These are phyloP conservation scores for Botryotinia calthae DNA, from an alignment of 2,329 filamentous ascomycete genomes.

Conservation along the genomic window DNA sequence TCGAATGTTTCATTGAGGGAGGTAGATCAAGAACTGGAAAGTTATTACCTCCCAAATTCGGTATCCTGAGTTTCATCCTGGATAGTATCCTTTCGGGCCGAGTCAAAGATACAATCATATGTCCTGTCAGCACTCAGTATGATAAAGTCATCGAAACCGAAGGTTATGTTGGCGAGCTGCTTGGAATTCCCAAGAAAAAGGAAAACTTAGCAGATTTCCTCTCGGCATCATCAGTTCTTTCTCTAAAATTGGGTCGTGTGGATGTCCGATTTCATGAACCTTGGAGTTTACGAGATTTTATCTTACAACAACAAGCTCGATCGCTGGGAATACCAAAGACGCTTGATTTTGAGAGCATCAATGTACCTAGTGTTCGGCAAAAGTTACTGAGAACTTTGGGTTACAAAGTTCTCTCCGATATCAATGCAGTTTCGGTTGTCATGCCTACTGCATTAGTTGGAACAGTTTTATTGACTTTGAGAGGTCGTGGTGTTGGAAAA, in stretches of 20 bases:
- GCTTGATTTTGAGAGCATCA: conserved; percentile 47
- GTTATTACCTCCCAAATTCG: conserved; percentile 89
- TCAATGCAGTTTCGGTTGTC: conserved; percentile 93
- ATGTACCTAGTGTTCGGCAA: conserved; percentile 43
- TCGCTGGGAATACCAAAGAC: conserved; percentile 50
- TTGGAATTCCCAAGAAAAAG: conserved; percentile 92
- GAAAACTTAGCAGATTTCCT: conserved; percentile 90
- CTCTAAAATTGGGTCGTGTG: conserved; percentile 82
- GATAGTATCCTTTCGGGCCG: conserved; percentile 86
- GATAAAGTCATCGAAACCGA: conserved; percentile 99
- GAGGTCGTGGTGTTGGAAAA: conserved; percentile 88
- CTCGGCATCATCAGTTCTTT: conserved; percentile 81
- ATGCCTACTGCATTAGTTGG: conserved; percentile 98
- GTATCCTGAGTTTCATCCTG: conserved; percentile 86
- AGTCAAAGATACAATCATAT: conserved; percentile 87
- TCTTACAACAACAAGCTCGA: conserved; percentile 69
- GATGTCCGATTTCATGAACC: conserved; percentile 96
- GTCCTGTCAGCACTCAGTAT: conserved; percentile 95
- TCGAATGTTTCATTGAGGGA: conserved; percentile 97
- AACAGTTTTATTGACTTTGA: conserved; percentile 84
- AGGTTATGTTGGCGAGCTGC: conserved; percentile 89
- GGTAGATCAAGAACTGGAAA: conserved; percentile 92
- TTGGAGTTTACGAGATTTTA: conserved; percentile 83
- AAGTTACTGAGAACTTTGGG: conserved; percentile 82
- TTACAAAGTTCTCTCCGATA: conserved; percentile 88